Evolutionary conservation across 345 rosid genomes (phyloP).

Genomic region (Brassica juncea): DNA sequence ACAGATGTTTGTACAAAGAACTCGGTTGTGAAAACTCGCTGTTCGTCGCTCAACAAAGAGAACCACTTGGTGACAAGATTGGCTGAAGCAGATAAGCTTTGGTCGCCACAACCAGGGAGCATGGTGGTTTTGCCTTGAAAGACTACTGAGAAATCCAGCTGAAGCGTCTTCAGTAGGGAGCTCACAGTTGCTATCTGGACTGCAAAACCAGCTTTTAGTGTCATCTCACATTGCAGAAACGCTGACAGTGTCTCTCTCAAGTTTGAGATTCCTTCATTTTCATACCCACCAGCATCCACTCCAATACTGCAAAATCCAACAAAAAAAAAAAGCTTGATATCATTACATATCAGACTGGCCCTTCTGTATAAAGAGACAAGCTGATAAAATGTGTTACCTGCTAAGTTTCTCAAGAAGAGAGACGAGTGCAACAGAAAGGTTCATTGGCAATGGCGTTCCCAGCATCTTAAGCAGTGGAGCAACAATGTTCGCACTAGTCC

Average conservation of each 20-base stretch:
- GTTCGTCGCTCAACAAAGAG: conserved; percentile 48
- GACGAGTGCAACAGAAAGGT: conserved; percentile 51
- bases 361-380: conserved; percentile 13
- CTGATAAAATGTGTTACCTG: conserved; percentile 46
- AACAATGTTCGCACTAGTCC: conserved; percentile 57
- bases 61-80: conserved; percentile 62
- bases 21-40: conserved; percentile 30
- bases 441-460: conserved; percentile 43
- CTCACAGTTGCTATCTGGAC: conserved; percentile 56
- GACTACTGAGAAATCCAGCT: conserved; percentile 40
- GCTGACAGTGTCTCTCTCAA: conserved; percentile 53
- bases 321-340: neutral
- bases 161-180: conserved; percentile 55
- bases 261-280: conserved; percentile 52
- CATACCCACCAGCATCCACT: conserved; percentile 59
- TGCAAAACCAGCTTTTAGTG: conserved; percentile 48
- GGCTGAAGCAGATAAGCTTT: conserved; percentile 38
- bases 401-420: conserved; percentile 80
- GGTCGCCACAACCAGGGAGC: conserved; percentile 12
- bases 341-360: neutral
- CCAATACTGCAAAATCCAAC: conserved; percentile 56
- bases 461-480: conserved; percentile 55
- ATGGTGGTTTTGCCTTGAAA: conserved; percentile 29
- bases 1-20: conserved; percentile 28
- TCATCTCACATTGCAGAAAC: conserved; percentile 47